Base-by-base conservation (phyloP, 305 asterid genomes). In the Solanum hybrid region DNA sequence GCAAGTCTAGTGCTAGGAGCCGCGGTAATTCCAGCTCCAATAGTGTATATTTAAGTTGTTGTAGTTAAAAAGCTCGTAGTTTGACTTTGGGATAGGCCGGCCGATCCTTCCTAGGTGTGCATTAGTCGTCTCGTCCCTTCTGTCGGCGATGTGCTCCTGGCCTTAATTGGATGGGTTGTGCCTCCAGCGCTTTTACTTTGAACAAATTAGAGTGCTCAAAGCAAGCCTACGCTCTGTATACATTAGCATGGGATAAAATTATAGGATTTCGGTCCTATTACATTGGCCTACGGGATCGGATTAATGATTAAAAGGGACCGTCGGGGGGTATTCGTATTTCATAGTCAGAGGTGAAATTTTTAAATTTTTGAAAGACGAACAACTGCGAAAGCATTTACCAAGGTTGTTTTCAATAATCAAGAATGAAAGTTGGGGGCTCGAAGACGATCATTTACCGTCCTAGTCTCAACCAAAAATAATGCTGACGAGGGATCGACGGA, bases 211-310 rank as follows among this genome's bases (percentile, higher is more conserved):
- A 4, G 45, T 38, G 5, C 13, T 38, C 14, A 32, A 32, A 32
- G 34, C 3, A 32, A 32, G 4, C 34, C 35, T 32, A 32, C 6
- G 6, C 35, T 32, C 35, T 91, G 88, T n/a, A 94, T 94, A 93
- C 93, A 93, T 95, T 94, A 94, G 93, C 97, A 95, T 94, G 95
- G 93, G 95, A 94, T 94, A 94, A 91, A 94, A 94, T 93, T 91
- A 93, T 92, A 92, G 93, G 93, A 95, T 94, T 94, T 94, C 89
- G 91, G 5, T 71, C 77, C 10, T 71, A 71, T 71, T 71, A 71
- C 2, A 4, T 91, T 95, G 93, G 96, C 95, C 95, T 93, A 93
- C 90, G 92, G 93, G 96, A 94, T 94, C 31, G 31, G 31, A 37
- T 4, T 11, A 11, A 71, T 26, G 78, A 26, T 26, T 26, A 26